phyloP scores from a whole-genome alignment of 83 land plant genomes.

The Diphasiastrum complanatum region DNA sequence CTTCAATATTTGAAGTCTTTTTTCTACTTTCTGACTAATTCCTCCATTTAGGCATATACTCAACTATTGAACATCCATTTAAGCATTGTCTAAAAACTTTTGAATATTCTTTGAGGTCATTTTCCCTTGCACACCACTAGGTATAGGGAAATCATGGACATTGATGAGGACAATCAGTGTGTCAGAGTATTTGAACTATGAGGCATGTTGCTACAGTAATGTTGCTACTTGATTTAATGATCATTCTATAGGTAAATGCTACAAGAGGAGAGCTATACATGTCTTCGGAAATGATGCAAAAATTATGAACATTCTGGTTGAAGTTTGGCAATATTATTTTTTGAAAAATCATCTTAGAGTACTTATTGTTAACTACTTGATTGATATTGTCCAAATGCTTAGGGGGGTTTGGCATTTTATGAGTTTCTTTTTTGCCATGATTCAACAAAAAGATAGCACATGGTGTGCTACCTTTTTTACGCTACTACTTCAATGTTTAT shows the following conservation, averaged over 20 bases:
- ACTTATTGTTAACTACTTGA: not conserved
- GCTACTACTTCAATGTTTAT: too few relatives aligned
- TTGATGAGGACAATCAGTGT: slow-evolving; percentile 97
- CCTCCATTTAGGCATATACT: too few relatives aligned
- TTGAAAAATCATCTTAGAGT: slow-evolving; percentile 95
- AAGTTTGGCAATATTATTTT: slow-evolving; percentile 94
- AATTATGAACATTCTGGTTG: slow-evolving; percentile 68
- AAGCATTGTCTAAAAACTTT: too few relatives aligned
- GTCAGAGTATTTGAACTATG: slow-evolving; percentile 93
- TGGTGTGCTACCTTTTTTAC: too few relatives aligned
- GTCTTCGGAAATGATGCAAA: slow-evolving; percentile 98
- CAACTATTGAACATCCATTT: too few relatives aligned
- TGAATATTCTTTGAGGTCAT: slow-evolving; percentile 54
- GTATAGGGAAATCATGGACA: slow-evolving; percentile 89
- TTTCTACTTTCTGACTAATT: too few relatives aligned
- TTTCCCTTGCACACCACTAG: slow-evolving; percentile 89
- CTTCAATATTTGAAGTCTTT: too few relatives aligned
- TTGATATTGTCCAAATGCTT: not conserved
- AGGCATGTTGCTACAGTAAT: slow-evolving; percentile 73
- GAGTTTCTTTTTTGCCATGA: too few relatives aligned
- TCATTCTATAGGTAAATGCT: slow-evolving; percentile 66
- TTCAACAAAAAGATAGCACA: too few relatives aligned
- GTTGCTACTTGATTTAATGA: not conserved
- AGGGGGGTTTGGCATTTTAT: too few relatives aligned
- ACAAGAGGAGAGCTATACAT: slow-evolving; percentile 85